Base-by-base conservation (phyloP, 2,329 filamentous ascomycete species). In the Phoma sp. region DNA sequence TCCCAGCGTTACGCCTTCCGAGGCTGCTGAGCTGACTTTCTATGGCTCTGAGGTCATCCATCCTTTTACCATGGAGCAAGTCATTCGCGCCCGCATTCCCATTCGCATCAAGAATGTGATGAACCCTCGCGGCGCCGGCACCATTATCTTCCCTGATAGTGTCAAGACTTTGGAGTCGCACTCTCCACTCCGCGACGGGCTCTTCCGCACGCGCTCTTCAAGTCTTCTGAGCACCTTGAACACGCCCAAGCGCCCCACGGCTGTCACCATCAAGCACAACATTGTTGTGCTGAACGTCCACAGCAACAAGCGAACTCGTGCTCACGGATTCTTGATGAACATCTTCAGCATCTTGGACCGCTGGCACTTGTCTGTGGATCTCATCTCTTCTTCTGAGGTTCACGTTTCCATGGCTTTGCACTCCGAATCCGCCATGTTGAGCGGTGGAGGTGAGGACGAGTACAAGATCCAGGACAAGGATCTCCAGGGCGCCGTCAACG, bases 271-370 rank as follows among this genome's bases (percentile, higher is more conserved):
- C 79, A 99, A 99, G 80, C 90, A 95, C 77, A 89, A 92, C 72
- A 98, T 99, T 71, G 89, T 93, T 41, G 92, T 99, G 62, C 91
- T 99, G 69, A 99, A 99, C 77, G 91, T 99, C 40, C 93, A 98
- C 81, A 96, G 91, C 48, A 98, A 99, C 80, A 96, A 96, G 80
- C 88, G 93, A 60, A 96, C 93, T 7, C 89, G 96, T 60, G 96
- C 93, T 0, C 95, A 98, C 74, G 93, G 93, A 38, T 99, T 99
- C 78, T 89, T 99, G 68, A 93, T 93, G 44, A 89, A 89, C 57
- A 95, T 99, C 14, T 99, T 99, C 75, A 89, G 87, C 55, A 95
- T 96, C 55, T 83, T 99, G 38, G 90, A 98, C 76, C 86, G 86
- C 66, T 88, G 92, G 80, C 86, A 89, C 64, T 84, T 99, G 55